Base-by-base conservation (phyloP, 1,284 basidiomycete species). In the Trichosporon sp. region DNA sequence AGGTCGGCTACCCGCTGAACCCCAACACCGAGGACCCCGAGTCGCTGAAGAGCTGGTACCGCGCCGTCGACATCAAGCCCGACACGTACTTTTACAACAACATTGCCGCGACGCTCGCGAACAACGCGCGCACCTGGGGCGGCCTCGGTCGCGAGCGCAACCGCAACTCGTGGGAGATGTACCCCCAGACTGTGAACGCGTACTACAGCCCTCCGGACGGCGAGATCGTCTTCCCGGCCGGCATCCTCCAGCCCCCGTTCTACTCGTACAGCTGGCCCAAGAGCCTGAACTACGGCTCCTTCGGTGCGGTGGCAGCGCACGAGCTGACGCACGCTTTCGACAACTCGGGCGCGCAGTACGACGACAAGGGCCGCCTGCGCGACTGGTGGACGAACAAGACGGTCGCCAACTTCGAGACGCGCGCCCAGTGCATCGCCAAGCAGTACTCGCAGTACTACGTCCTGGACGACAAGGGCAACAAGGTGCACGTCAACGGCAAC, bases 221-320 rank as follows among this genome's bases (percentile, higher is more conserved):
- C 69, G 85, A 96, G 90, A 96, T 98, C 71, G 93, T 96, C 16
- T 98, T 99, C 87, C 96, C 96, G 3, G 96, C 96, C 14, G 96
- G 96, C 51, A 96, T 98, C 79, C 85, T 98, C 56, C 93, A 92
- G 78, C 90, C 92, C 1, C 95, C 95, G 0, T 98, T 96, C 89
- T 98, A 97, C 87, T 89, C 89, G 12, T 86, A 89, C 69, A 86
- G 90, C 71, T 97, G 94, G 93, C 92, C 81, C 26, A 85, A 78
- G n/a, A 96, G 97, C 83, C 86, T 98, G 71, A 89, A 91, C 66
- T 98, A 96, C 76, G 96, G 95, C 46, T 90, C 93, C 1, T 96
- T 97, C 78, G 95, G 94, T 26, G 89, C 91, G 66, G 90, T 96
- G 14, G 94, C 94, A 11, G 89, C 93, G 0, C 95, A 97, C 80